Percentiles rank a stretch among this genome's conserved stretches.
Evolutionary conservation across 257 asterid genomes (phyloP).

Genomic region (Nicotiana paniculata): DNA sequence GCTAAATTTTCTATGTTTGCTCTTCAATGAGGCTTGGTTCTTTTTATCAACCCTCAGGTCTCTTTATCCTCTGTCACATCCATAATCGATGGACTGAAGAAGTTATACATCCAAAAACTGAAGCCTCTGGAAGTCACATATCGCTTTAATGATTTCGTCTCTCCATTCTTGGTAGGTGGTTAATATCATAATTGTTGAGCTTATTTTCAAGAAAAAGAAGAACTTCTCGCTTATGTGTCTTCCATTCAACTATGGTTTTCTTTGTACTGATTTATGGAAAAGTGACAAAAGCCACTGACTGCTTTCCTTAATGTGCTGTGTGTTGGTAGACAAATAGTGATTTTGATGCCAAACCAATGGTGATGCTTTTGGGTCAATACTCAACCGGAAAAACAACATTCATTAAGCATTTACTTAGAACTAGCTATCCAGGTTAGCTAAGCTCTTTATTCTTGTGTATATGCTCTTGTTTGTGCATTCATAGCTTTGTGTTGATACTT

Average conservation of each 20-base stretch:
- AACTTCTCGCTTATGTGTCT: not conserved
- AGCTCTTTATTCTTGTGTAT: constrained; percentile 4
- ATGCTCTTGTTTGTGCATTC: not conserved
- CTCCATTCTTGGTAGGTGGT: constrained; percentile 69
- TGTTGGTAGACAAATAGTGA: constrained; percentile 58
- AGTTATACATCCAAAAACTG: constrained; percentile 74
- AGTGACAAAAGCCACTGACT: not conserved
- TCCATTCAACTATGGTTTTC: not conserved
- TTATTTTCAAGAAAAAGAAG: not conserved
- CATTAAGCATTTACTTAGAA: constrained; percentile 84
- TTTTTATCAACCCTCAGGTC: constrained; percentile 36
- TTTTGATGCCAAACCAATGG: constrained; percentile 99
- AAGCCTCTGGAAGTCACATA: constrained; percentile 85
- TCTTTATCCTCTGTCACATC: constrained; percentile 81
- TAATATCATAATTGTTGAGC: not conserved
- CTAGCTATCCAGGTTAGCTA: constrained; percentile 74
- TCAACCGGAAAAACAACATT: constrained; percentile 99
- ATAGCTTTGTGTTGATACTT: not conserved
- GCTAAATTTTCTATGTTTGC: not conserved
- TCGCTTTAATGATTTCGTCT: constrained; percentile 78
- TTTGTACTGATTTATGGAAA: not conserved
- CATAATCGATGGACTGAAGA: constrained; percentile 89
- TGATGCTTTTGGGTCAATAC: constrained; percentile 98
- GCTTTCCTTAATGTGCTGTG: not conserved
- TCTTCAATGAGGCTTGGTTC: not conserved